A percentile compares a stretch with the other conserved stretches of the same genome.
Evolutionary conservation across 139 green algal genomes (phyloP).

Genomic region (Haematococcus lacustris): DNA sequence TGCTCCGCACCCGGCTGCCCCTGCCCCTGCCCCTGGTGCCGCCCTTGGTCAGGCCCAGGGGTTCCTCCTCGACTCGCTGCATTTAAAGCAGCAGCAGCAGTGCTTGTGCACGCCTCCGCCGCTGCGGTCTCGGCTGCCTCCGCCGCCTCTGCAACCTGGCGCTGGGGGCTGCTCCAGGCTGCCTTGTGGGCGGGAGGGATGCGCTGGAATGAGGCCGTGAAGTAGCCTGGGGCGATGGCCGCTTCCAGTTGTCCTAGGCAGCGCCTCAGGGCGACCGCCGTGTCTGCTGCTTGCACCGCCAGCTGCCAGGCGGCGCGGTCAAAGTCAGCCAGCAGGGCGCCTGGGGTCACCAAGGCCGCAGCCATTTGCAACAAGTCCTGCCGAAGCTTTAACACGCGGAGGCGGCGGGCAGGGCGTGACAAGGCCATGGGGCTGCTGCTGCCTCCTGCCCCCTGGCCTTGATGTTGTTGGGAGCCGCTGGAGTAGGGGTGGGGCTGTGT

Average conservation of each 20-base stretch:
- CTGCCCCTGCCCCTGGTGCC: too few species aligned
- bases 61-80: too few species aligned
- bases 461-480: neutral
- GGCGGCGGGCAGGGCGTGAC: too few species aligned
- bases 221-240: neutral
- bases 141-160: neutral
- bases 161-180: slow-evolving; percentile 7
- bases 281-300: neutral
- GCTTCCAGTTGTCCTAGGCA: slow-evolving; percentile 5
- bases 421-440: too few species aligned
- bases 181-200: neutral
- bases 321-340: neutral
- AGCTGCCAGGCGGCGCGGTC: slow-evolving; percentile 1
- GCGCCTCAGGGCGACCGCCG: neutral
- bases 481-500: neutral
- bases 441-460: too few species aligned
- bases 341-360: neutral
- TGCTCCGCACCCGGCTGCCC: too few species aligned
- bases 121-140: neutral
- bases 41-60: too few species aligned
- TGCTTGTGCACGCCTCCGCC: neutral
- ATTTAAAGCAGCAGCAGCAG: too few species aligned
- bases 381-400: slow-evolving; percentile 27
- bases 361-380: slow-evolving; percentile 31
- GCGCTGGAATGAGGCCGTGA: neutral